Conservation (phyloP, 202 grass and related monocot species). For the Saccharum hybrid region DNA sequence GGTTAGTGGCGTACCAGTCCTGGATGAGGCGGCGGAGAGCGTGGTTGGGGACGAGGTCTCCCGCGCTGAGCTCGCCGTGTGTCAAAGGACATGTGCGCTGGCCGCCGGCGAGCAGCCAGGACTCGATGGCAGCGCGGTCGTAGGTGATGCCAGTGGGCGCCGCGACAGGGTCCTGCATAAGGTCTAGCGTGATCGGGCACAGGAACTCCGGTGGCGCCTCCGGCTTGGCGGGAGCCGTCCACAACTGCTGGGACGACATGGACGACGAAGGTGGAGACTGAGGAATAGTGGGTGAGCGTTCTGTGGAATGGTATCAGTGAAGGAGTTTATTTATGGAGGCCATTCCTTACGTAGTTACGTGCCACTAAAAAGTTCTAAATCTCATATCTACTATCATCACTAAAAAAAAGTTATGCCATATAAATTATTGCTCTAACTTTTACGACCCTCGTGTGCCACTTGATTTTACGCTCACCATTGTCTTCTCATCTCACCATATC, state of each 20-base stretch:
- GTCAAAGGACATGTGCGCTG: constrained; percentile 51
- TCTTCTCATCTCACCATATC: no score
- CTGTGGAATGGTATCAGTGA: background rate
- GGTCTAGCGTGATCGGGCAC: constrained; percentile 68
- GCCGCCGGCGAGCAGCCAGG: constrained; percentile 50
- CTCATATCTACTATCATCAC: background rate
- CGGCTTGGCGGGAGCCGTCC: background rate
- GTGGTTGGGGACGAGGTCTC: constrained; percentile 68
- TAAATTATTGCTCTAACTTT: background rate
- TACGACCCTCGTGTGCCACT: background rate
- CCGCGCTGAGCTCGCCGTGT: constrained; percentile 26
- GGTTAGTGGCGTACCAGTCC: constrained; percentile 57
- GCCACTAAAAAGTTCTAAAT: background rate
- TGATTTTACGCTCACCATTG: background rate
- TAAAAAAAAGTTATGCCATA: background rate
- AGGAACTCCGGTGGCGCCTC: constrained; percentile 58
- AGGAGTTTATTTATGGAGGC: background rate
- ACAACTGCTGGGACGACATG: constrained; percentile 11
- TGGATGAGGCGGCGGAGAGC: constrained; percentile 59
- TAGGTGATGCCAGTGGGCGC: constrained; percentile 68
- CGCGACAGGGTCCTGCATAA: constrained; percentile 65
- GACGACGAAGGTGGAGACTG: background rate
- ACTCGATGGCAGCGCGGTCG: constrained; percentile 61
- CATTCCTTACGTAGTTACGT: background rate
- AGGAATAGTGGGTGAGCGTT: background rate